phyloP scores from a whole-genome alignment of 139 green algal genomes.

The Closterium sp. region DNA sequence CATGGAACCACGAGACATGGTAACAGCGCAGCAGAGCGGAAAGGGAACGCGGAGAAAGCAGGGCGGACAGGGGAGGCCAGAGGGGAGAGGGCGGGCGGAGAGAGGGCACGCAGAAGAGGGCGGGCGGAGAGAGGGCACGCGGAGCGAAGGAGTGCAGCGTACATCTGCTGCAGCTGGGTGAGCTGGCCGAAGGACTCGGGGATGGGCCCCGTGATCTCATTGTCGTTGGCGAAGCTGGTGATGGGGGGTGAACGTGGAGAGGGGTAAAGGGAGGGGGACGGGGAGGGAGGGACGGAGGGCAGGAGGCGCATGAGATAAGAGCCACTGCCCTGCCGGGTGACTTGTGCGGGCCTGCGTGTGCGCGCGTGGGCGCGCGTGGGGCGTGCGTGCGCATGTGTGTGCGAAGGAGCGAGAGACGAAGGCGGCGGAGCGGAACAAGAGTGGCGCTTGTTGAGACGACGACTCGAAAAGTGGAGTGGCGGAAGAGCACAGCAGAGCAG shows the following conservation, averaged over 20 bases:
- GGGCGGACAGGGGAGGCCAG: no score
- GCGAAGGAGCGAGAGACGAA: not conserved
- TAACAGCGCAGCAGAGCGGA: no score
- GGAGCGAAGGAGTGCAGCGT: not conserved
- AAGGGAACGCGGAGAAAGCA: not conserved
- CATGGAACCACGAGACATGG: no score
- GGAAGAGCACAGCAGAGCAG: no score
- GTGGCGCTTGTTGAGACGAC: no score
- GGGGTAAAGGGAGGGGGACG: not conserved
- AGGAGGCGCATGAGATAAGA: not conserved
- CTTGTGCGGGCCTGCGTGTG: not conserved
- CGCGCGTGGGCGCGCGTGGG: no score
- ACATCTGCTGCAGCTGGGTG: not conserved
- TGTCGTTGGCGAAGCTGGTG: not conserved
- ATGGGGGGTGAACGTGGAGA: not conserved
- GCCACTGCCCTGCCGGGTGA: no score
- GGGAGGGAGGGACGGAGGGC: not conserved
- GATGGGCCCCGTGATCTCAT: not conserved
- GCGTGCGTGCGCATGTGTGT: no score
- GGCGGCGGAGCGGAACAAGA: not conserved
- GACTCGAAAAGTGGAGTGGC: no score
- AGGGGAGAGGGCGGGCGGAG: no score
- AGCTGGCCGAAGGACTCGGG: not conserved
- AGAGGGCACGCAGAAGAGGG: not conserved
- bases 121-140: not conserved